Conservation (phyloP, 2,329 filamentous ascomycete genomes). For the Ophiostoma angusticollis region DNA sequence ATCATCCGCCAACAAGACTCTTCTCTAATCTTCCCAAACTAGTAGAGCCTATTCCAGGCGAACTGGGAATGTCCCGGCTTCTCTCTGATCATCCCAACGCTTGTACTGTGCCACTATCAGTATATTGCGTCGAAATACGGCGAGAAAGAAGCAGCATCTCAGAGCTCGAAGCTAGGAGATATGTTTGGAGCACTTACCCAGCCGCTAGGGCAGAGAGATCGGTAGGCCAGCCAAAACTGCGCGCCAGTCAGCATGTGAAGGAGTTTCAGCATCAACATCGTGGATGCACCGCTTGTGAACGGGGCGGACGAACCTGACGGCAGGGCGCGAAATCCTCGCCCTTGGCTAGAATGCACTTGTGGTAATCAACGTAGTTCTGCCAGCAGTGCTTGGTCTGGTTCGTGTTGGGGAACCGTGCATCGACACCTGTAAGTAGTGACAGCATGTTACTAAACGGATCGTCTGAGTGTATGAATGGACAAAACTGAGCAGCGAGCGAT, state of each 20-base stretch:
- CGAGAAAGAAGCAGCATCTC: too few species aligned
- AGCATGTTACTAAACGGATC: not conserved
- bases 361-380: conserved; percentile 99
- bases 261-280: not conserved
- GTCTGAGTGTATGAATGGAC: not conserved
- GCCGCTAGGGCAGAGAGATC: conserved; percentile 88
- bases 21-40: too few species aligned
- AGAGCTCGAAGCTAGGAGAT: too few species aligned
- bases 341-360: conserved; percentile 98
- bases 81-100: conserved; percentile 95
- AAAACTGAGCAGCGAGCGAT: not conserved
- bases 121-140: too few species aligned
- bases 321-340: conserved; percentile 96
- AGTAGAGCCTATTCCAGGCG: conserved; percentile 48
- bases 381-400: conserved; percentile 99
- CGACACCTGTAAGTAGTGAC: conserved; percentile 58
- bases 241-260: conserved; percentile 18
- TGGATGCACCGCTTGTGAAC: too few species aligned
- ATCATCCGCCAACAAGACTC: too few species aligned
- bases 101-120: too few species aligned
- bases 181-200: conserved; percentile 34
- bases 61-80: conserved; percentile 55
- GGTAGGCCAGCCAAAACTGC: conserved; percentile 93
- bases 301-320: conserved; percentile 59
- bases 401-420: conserved; percentile 96